Conservation (phyloP, 2,329 filamentous ascomycete species). For the Parafenestella ontariensis region DNA sequence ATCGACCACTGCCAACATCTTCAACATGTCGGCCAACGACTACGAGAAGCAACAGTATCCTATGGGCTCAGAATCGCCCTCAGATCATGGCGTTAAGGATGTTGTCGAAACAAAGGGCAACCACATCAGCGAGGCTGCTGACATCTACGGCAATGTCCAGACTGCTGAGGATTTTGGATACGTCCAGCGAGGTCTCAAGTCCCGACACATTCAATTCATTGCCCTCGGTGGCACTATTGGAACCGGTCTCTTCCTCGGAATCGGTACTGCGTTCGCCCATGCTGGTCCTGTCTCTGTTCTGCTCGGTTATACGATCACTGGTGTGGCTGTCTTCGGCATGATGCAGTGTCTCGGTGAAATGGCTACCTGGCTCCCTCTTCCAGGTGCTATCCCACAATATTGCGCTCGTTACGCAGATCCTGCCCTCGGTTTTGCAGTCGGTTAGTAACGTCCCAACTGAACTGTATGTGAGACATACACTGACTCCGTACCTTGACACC, state of each 20-base stretch:
- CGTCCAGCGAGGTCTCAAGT: slow-evolving; percentile 50
- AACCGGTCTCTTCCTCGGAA: slow-evolving; percentile 47
- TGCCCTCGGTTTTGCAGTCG: slow-evolving; percentile 40
- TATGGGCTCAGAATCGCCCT: slow-evolving; percentile 17
- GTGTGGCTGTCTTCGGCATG: slow-evolving; percentile 47
- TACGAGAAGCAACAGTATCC: slow-evolving; percentile 37
- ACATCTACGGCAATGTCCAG: slow-evolving; percentile 60
- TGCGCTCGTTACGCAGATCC: slow-evolving; percentile 56
- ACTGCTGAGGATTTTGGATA: slow-evolving; percentile 45
- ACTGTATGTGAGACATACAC: no score
- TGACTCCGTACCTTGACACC: no score
- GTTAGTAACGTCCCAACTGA: not conserved
- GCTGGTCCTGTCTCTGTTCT: slow-evolving; percentile 46
- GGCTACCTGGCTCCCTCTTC: slow-evolving; percentile 51
- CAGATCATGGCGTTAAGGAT: slow-evolving; percentile 23
- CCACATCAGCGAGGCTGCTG: slow-evolving; percentile 56
- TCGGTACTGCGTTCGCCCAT: slow-evolving; percentile 41
- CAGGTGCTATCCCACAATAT: slow-evolving; percentile 47
- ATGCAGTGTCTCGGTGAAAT: slow-evolving; percentile 54
- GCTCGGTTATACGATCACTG: slow-evolving; percentile 46
- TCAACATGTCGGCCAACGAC: slow-evolving; percentile 33
- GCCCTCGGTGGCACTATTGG: slow-evolving; percentile 65
- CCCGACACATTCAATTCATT: slow-evolving; percentile 66
- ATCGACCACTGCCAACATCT: not conserved
- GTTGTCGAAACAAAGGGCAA: slow-evolving; percentile 32